Conservation (phyloP, 2,329 filamentous ascomycete species). For the Colletotrichum eremochloae region DNA sequence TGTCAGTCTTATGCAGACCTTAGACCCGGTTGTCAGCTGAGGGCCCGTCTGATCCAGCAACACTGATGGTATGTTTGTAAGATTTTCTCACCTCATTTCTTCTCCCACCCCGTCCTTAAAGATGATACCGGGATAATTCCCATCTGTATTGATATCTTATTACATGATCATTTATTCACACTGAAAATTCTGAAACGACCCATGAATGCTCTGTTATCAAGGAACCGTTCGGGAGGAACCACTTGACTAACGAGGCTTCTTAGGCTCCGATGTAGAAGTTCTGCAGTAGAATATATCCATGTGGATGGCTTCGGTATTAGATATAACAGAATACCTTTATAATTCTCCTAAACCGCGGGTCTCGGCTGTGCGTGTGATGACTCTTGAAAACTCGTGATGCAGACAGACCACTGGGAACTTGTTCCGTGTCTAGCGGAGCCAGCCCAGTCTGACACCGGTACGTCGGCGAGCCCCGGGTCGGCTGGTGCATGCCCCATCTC, state of each 20-base stretch:
- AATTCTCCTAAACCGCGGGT: neutral
- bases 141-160: constrained; percentile 36
- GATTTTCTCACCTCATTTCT: neutral
- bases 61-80: constrained; percentile 13
- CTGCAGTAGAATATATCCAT: neutral
- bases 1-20: constrained; percentile 3
- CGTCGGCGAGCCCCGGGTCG: constrained; percentile 4
- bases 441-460: neutral
- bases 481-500: constrained; percentile 4
- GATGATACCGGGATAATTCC: constrained; percentile 32
- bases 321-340: neutral
- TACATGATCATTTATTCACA: constrained; percentile 38
- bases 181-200: constrained; percentile 39
- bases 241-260: constrained; percentile 2
- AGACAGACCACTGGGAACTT: neutral
- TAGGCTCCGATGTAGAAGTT: neutral
- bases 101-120: constrained; percentile 9
- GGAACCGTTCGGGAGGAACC: neutral
- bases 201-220: neutral
- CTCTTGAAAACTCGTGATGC: neutral
- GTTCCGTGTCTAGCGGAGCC: neutral
- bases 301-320: neutral
- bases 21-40: neutral
- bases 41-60: neutral
- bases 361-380: neutral